phyloP scores from a whole-genome alignment of 129 eudicot genomes.

The Centaurea solstitialis region DNA sequence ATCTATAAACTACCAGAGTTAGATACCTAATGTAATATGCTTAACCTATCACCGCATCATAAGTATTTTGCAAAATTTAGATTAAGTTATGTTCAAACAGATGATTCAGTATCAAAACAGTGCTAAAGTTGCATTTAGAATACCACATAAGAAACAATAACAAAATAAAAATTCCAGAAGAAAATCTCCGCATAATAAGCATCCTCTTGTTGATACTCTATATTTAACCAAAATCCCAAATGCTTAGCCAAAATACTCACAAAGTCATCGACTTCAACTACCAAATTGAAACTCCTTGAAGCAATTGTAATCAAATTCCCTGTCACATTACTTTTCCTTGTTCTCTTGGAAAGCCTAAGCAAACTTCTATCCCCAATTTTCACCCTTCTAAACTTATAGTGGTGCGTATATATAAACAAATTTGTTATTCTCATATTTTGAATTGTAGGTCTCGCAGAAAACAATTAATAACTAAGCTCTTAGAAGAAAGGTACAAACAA shows the following conservation, averaged over 20 bases:
- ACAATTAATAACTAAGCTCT: background rate
- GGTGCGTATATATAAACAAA: no score
- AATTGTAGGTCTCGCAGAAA: background rate
- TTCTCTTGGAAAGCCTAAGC: no score
- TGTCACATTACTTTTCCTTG: background rate
- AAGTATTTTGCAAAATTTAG: background rate
- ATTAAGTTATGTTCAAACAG: background rate
- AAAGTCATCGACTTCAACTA: background rate
- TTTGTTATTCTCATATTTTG: background rate
- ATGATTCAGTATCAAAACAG: background rate
- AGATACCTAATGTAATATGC: background rate
- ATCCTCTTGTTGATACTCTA: background rate
- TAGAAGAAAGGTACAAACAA: background rate
- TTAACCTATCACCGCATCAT: background rate
- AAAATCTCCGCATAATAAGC: background rate
- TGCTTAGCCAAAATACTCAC: background rate
- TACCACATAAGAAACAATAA: background rate
- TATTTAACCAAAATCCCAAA: background rate
- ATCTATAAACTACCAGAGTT: background rate
- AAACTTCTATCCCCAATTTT: no score
- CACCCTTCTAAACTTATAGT: no score
- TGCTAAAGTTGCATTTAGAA: background rate
- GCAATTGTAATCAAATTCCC: background rate
- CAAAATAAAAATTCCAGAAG: background rate
- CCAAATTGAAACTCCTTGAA: background rate